A percentile compares a stretch with the other conserved stretches of the same genome.
phyloP scores from a whole-genome alignment of 371 early-diverging fungal genomes.

The Massospora cicadina region DNA sequence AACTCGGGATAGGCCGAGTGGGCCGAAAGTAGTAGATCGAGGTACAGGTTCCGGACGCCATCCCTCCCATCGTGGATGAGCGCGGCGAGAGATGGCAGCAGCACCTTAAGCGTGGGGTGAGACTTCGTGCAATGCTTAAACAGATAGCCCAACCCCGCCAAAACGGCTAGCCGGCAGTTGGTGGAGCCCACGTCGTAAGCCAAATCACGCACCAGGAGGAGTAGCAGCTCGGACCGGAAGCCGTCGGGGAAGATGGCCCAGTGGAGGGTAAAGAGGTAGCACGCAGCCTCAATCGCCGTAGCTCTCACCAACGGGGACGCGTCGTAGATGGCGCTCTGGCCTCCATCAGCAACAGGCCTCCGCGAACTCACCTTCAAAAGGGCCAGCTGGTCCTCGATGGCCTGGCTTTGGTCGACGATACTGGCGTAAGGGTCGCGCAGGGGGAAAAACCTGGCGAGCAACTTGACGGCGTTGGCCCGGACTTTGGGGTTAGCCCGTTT shows the following conservation, averaged over 20 bases:
- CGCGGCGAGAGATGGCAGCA: background rate
- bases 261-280: background rate
- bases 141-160: background rate
- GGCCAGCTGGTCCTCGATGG: background rate
- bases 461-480: background rate
- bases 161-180: background rate
- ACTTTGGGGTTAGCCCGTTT: background rate
- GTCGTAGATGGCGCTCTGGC: background rate
- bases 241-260: background rate
- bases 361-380: background rate
- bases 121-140: background rate
- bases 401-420: background rate
- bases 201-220: background rate
- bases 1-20: background rate
- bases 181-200: background rate
- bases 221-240: background rate
- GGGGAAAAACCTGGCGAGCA: background rate
- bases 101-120: background rate
- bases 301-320: background rate
- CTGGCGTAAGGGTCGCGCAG: background rate
- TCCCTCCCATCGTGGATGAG: background rate
- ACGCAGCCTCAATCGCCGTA: background rate
- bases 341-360: background rate
- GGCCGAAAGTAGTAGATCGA: background rate
- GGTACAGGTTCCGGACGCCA: background rate